These are phyloP conservation scores for Pseudogymnoascus sp. DNA, from an alignment of 2,329 filamentous ascomycete genomes.

Conservation along the genomic window DNA sequence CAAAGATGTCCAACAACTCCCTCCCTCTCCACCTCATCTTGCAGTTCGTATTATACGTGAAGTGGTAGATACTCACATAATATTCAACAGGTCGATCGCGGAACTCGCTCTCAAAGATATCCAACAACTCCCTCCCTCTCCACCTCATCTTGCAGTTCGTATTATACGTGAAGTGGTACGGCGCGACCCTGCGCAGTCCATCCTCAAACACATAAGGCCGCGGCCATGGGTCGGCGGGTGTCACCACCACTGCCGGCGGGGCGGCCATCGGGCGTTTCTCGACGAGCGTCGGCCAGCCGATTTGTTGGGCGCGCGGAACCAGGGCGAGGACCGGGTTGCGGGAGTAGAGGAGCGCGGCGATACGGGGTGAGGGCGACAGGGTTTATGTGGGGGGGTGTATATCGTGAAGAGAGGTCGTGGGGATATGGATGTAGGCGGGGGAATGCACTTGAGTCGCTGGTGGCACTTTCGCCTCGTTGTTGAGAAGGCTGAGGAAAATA, in stretches of 20 bases:
- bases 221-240: conserved; percentile 47
- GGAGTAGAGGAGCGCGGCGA: conserved; percentile 42
- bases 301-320: conserved; percentile 20
- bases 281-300: conserved; percentile 25
- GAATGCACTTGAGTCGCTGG: not conserved
- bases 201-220: conserved; percentile 75
- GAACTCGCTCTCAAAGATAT: conserved; percentile 88
- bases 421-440: not conserved
- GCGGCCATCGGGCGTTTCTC: conserved; percentile 31
- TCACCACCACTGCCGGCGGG: conserved; percentile 41
- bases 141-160: conserved; percentile 92
- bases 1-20: conserved; percentile 77
- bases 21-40: conserved; percentile 89
- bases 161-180: conserved; percentile 92
- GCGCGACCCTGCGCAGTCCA: conserved; percentile 71
- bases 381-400: not conserved
- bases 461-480: not conserved
- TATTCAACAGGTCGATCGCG: conserved; percentile 79
- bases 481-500: conserved; percentile 4
- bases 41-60: conserved; percentile 89
- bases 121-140: conserved; percentile 70
- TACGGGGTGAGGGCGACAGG: conserved; percentile 43
- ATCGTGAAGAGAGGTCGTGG: not conserved
- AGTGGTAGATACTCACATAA: conserved; percentile 68
- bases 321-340: conserved; percentile 39